phyloP scores from a whole-genome alignment of 2,329 filamentous ascomycete species.

The Lanzia echinophila region DNA sequence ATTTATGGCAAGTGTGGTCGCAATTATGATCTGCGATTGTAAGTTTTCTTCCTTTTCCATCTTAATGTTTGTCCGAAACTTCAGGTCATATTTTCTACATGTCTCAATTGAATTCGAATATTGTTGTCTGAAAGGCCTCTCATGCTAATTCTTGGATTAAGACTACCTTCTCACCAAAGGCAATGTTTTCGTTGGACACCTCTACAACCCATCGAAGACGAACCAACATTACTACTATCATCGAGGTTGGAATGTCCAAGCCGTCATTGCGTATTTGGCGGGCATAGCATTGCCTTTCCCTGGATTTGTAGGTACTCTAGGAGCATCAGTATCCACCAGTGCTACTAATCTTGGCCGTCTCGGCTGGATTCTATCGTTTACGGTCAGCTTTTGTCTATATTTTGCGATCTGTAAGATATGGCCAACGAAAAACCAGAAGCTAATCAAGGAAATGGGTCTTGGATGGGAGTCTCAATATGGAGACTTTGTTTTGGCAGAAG shows the following conservation, averaged over 20 bases:
- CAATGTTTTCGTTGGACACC: conserved; percentile 31
- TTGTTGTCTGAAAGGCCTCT: neutral
- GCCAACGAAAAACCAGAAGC: conserved; percentile 33
- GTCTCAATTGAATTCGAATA: neutral
- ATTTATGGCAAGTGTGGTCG: conserved; percentile 45
- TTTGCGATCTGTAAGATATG: conserved; percentile 33
- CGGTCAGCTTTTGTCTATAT: conserved; percentile 30
- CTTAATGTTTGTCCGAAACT: neutral
- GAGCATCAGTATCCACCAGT: conserved; percentile 25
- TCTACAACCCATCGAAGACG: conserved; percentile 28
- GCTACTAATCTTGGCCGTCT: conserved; percentile 31
- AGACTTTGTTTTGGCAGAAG: conserved; percentile 20
- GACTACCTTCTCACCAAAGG: conserved; percentile 33
- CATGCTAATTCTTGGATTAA: conserved; percentile 24
- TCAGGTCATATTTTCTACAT: neutral
- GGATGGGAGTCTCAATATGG: conserved; percentile 23
- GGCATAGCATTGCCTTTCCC: conserved; percentile 32
- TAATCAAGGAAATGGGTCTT: conserved; percentile 31
- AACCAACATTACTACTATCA: conserved; percentile 32
- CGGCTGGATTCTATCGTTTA: conserved; percentile 33
- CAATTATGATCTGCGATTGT: conserved; percentile 24
- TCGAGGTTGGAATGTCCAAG: conserved; percentile 32
- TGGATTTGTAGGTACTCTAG: conserved; percentile 31
- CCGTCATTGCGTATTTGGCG: conserved; percentile 30
- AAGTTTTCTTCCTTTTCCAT: conserved; percentile 8